Evolutionary conservation across 371 early-diverging fungal genomes (phyloP).

Genomic region (Lichtheimia ornata): DNA sequence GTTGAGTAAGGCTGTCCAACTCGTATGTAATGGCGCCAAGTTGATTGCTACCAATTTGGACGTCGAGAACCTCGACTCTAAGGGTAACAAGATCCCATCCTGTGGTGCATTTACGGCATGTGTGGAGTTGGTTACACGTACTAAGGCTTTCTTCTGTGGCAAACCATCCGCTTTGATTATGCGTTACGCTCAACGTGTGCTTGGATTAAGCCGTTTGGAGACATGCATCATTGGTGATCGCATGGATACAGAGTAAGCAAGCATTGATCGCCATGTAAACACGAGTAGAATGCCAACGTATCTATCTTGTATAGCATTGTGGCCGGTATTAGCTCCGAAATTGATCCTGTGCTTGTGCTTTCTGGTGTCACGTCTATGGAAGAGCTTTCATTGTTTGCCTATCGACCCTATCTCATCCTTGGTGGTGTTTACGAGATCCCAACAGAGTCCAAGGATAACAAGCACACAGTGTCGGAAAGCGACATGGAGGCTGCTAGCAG

Average conservation of each 20-base stretch:
- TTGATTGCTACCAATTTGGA: conserved; percentile 72
- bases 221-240: conserved; percentile 73
- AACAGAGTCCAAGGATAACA: conserved; percentile 26
- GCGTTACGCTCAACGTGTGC: conserved; percentile 62
- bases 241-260: conserved; percentile 66
- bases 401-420: conserved; percentile 59
- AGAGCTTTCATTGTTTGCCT: conserved; percentile 53
- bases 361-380: conserved; percentile 58
- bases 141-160: conserved; percentile 69
- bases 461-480: conserved; percentile 36
- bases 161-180: conserved; percentile 68
- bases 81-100: conserved; percentile 56
- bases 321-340: conserved; percentile 58
- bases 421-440: conserved; percentile 64
- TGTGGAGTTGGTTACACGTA: conserved; percentile 62
- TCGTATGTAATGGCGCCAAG: conserved; percentile 58
- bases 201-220: conserved; percentile 57
- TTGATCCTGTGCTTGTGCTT: conserved; percentile 66
- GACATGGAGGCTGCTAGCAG: conserved; percentile 42
- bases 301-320: conserved; percentile 31
- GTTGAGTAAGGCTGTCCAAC: conserved; percentile 59
- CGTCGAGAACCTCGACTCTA: conserved; percentile 55
- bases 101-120: conserved; percentile 62
- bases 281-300: too few relatives aligned
- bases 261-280: neutral